phyloP scores from a whole-genome alignment of 768 basidiomycete genomes.

The Trametes maxima region DNA sequence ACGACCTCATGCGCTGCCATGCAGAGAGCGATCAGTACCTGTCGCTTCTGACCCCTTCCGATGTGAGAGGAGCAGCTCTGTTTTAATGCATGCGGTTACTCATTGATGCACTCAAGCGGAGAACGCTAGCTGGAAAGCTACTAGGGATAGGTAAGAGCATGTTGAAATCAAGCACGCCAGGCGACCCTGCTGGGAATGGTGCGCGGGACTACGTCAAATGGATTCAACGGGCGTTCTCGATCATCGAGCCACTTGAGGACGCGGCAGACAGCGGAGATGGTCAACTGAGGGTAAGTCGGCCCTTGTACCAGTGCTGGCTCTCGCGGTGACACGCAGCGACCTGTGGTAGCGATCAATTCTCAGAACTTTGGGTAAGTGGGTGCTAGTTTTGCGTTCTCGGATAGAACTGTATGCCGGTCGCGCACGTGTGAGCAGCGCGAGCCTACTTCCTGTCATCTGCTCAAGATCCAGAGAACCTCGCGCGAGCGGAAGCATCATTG shows the following conservation, averaged over 20 bases:
- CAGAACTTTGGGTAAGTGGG: constrained; percentile 63
- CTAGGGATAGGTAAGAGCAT: constrained; percentile 77
- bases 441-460: constrained; percentile 78
- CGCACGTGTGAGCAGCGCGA: constrained; percentile 52
- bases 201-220: constrained; percentile 61
- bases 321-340: constrained; percentile 4
- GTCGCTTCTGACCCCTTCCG: constrained; percentile 59
- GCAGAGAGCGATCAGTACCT: constrained; percentile 70
- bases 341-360: constrained; percentile 64
- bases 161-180: constrained; percentile 46
- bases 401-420: constrained; percentile 4
- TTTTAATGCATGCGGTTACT: constrained; percentile 30
- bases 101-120: constrained; percentile 52
- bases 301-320: neutral
- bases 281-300: constrained; percentile 63
- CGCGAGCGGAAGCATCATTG: constrained; percentile 73
- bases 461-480: constrained; percentile 59
- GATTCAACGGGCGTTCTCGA: constrained; percentile 77
- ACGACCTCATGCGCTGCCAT: constrained; percentile 26
- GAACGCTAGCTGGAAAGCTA: constrained; percentile 70
- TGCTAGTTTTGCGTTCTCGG: constrained; percentile 12
- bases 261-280: constrained; percentile 50
- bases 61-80: constrained; percentile 53
- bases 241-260: constrained; percentile 69
- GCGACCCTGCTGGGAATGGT: constrained; percentile 33